Evolutionary conservation across 2,329 filamentous ascomycete genomes (phyloP).

Genomic region (Alternaria ethzedia): DNA sequence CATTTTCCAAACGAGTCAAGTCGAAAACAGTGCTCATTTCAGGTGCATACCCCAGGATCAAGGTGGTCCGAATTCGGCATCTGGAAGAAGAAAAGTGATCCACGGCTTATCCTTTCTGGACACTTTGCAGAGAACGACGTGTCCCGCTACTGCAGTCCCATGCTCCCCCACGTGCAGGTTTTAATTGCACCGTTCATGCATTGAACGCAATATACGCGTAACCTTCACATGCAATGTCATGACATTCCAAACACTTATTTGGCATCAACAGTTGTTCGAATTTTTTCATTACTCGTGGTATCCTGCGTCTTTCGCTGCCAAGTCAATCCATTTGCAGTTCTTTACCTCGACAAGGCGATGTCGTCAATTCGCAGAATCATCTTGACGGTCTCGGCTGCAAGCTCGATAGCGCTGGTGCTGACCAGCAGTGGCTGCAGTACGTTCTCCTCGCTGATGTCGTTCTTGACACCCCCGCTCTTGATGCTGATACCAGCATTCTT

Average conservation of each 20-base stretch:
- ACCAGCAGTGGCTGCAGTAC: constrained; percentile 95
- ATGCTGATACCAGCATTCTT: constrained; percentile 97
- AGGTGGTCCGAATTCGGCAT: not conserved
- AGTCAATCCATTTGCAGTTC: not conserved
- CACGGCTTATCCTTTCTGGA: not conserved
- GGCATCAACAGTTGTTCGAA: constrained; percentile 7
- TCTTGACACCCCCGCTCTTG: constrained; percentile 95
- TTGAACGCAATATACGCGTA: constrained; percentile 6
- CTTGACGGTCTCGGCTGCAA: constrained; percentile 98
- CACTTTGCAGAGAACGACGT: not conserved
- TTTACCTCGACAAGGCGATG: constrained; percentile 60
- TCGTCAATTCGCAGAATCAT: constrained; percentile 79
- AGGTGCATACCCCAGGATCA: not conserved
- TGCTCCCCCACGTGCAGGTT: constrained; percentile 5
- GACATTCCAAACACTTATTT: not conserved
- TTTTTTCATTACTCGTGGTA: constrained; percentile 23
- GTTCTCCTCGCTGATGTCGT: constrained; percentile 95
- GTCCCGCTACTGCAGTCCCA: constrained; percentile 6
- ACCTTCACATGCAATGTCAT: constrained; percentile 5
- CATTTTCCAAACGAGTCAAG: not conserved
- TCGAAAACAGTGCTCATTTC: not conserved
- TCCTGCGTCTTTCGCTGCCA: constrained; percentile 3
- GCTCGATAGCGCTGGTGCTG: constrained; percentile 95
- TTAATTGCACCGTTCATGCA: constrained; percentile 13
- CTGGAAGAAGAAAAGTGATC: not conserved